Percentiles rank a stretch among this genome's conserved stretches.
Evolutionary conservation across 371 early-diverging fungal genomes (phyloP).

Genomic region (Rhizopus stolonifer): DNA sequence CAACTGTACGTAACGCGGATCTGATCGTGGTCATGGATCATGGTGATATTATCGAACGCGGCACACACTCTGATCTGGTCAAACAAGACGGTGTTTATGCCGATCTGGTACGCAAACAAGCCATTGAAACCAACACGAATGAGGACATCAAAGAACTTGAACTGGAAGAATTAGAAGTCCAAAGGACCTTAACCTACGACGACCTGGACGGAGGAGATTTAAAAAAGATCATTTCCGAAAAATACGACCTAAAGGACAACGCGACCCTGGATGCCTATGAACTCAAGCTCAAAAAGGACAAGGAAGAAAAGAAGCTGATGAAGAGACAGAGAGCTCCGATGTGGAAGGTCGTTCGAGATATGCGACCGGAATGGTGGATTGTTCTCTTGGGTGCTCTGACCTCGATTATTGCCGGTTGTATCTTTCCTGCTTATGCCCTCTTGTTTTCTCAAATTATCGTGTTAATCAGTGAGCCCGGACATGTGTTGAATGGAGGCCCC

Average conservation of each 20-base stretch:
- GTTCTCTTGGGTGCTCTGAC: conserved; percentile 38
- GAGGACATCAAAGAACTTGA: not conserved
- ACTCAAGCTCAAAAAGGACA: conserved; percentile 35
- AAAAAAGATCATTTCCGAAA: not conserved
- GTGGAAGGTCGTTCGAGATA: conserved; percentile 29
- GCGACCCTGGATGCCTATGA: conserved; percentile 32
- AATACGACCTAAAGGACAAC: not conserved
- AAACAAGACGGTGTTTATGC: conserved; percentile 42
- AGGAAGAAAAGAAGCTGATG: conserved; percentile 37
- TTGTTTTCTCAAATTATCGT: conserved; percentile 12
- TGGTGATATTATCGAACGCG: conserved; percentile 66
- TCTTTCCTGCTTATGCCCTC: conserved; percentile 31
- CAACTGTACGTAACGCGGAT: conserved; percentile 75
- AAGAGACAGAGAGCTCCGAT: conserved; percentile 49
- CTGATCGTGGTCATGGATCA: conserved; percentile 71
- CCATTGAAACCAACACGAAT: not conserved
- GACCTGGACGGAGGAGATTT: not conserved
- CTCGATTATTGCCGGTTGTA: conserved; percentile 56
- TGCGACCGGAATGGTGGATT: conserved; percentile 36
- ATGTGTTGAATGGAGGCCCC: conserved; percentile 33
- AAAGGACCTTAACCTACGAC: not conserved
- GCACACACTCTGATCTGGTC: conserved; percentile 63
- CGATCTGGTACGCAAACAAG: conserved; percentile 50
- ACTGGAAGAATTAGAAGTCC: conserved; percentile 1
- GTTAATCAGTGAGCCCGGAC: conserved; percentile 4